Evolutionary conservation across 352 stramenopile species (phyloP), one percentile per base, ranked within the genome.

Genomic region (Phytophthora pistaciae): DNA sequence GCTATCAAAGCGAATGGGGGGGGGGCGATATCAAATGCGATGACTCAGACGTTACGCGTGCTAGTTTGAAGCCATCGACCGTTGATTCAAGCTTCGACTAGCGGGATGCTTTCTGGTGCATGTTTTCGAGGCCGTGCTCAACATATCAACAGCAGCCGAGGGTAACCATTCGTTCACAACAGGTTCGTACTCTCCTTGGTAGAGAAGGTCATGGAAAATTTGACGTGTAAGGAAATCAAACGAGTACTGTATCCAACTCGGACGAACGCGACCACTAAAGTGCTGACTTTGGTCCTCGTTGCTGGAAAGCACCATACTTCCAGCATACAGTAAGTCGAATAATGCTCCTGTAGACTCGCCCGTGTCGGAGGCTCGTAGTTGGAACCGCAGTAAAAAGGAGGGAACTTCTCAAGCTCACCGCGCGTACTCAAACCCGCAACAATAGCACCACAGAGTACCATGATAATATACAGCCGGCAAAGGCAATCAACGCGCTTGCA

Each of bases 381-480:
- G 31, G 4, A 70, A 31, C 3, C 33, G 55, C 16, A 70, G 27
- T 27, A 70, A 64, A 14, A 53, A 64, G 1, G 44, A 55, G 25
- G 63, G n/a, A 64, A 70, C 18, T 70, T 70, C 5, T 16, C 18
- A 18, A 25, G 20, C 23, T 38, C 38, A 18, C 38, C 40, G 16
- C 20, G 61, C 29, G 29, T 48, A 20, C 53, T 54, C 33, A 49
- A 25, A 9, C 49, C 16, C 10, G 64, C 48, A 23, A 71, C 40
- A n/a, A n/a, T 18, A 23, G 11, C 5, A 71, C 16, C 38, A 16
- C 27, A 36, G 8, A 60, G 6, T 11, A 66, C 36, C 29, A 71
- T 46, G 3, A 53, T 18, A 13, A 29, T 29, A 60, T 9, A 49
- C 64, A 71, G 1, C 48, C 64, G 11, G 29, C 11, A 20, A 66